Percentiles rank a stretch among this genome's conserved stretches.
Conservation (phyloP, 2,329 filamentous ascomycete species). For the Microsporum audouinii region DNA sequence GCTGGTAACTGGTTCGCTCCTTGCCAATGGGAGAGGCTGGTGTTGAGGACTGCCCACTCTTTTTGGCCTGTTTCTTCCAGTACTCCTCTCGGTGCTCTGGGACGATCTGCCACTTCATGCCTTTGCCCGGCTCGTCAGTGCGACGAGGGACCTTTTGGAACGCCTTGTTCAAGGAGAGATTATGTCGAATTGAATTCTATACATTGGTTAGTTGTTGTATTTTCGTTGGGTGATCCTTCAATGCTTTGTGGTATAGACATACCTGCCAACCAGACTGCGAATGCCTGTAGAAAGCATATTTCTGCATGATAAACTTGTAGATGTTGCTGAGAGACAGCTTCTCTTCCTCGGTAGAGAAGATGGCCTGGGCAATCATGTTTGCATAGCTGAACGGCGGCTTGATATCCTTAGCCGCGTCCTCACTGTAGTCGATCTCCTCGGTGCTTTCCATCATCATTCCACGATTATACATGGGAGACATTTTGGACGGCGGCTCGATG, state of each 20-base stretch:
- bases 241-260: slow-evolving; percentile 22
- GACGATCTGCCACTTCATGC: slow-evolving; percentile 97
- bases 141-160: slow-evolving; percentile 88
- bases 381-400: slow-evolving; percentile 96
- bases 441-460: slow-evolving; percentile 45
- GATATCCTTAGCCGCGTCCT: slow-evolving; percentile 75
- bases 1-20: slow-evolving; percentile 30
- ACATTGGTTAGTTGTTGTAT: background rate
- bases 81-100: slow-evolving; percentile 78
- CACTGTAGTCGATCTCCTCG: slow-evolving; percentile 49
- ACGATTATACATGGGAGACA: slow-evolving; percentile 39
- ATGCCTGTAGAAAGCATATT: slow-evolving; percentile 87
- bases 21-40: slow-evolving; percentile 36
- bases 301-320: slow-evolving; percentile 81
- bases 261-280: slow-evolving; percentile 86
- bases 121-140: slow-evolving; percentile 92
- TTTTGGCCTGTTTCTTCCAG: slow-evolving; percentile 51
- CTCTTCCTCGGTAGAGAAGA: slow-evolving; percentile 72
- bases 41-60: slow-evolving; percentile 34
- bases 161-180: slow-evolving; percentile 84
- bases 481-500: slow-evolving; percentile 20
- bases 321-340: slow-evolving; percentile 87
- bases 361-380: slow-evolving; percentile 92
- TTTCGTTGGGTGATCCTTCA: background rate
- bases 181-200: slow-evolving; percentile 92